A percentile compares a stretch with the other conserved stretches of the same genome.
Evolutionary conservation across 139 green algal genomes (phyloP).

Genomic region (Haematococcus lacustris): DNA sequence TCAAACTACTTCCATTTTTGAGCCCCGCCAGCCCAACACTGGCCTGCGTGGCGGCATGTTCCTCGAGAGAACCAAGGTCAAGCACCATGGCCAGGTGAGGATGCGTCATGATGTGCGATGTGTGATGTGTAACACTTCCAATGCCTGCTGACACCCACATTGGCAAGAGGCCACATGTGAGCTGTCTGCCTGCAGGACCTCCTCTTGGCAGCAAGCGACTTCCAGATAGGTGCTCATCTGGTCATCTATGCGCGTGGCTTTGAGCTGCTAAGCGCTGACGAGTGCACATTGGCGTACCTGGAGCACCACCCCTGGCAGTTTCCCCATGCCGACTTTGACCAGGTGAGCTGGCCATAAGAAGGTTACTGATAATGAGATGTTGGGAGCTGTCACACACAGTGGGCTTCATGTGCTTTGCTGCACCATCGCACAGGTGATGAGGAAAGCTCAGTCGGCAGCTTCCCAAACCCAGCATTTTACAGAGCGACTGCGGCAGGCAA

Average conservation of each 20-base stretch:
- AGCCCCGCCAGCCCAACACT: slow-evolving; percentile 61
- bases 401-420: slow-evolving; percentile 1
- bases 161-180: too few species aligned
- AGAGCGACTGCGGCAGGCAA: slow-evolving; percentile 9
- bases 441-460: neutral
- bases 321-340: slow-evolving; percentile 26
- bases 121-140: neutral
- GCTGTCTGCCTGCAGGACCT: neutral
- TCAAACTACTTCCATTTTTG: slow-evolving; percentile 67
- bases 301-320: slow-evolving; percentile 38
- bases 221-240: slow-evolving; percentile 57
- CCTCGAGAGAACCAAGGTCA: slow-evolving; percentile 56
- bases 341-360: slow-evolving; percentile 4
- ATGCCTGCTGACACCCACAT: neutral
- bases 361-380: neutral
- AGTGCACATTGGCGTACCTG: slow-evolving; percentile 63
- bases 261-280: slow-evolving; percentile 62
- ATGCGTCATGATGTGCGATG: neutral
- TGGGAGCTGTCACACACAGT: neutral
- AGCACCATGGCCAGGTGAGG: slow-evolving; percentile 12
- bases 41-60: slow-evolving; percentile 73
- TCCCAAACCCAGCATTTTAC: neutral
- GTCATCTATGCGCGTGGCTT: slow-evolving; percentile 59
- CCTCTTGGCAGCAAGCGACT: slow-evolving; percentile 39
- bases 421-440: neutral